phyloP scores from a whole-genome alignment of 148 eudicot genomes.

The Tetragonia tetragonoides region DNA sequence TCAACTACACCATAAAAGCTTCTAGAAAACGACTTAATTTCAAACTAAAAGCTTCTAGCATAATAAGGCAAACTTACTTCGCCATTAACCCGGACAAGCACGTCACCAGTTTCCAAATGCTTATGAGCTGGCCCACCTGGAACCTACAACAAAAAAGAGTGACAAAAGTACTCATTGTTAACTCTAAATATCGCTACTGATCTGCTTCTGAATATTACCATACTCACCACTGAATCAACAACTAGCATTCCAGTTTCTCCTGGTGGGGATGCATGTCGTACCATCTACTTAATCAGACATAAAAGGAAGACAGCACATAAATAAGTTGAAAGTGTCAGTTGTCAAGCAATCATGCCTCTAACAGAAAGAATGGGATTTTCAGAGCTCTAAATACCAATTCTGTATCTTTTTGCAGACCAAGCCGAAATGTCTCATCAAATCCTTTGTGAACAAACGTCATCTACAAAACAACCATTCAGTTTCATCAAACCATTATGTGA shows the following conservation, averaged over 20 bases:
- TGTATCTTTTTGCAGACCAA: slow-evolving; percentile 79
- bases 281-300: slow-evolving; percentile 56
- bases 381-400: slow-evolving; percentile 59
- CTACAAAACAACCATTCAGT: slow-evolving; percentile 37
- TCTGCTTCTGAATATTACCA: slow-evolving; percentile 14
- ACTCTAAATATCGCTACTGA: slow-evolving; percentile 3
- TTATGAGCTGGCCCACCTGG: slow-evolving; percentile 94
- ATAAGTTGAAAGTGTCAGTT: slow-evolving; percentile 5
- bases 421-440: slow-evolving; percentile 94
- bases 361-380: background rate
- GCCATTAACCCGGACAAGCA: slow-evolving; percentile 80
- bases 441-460: slow-evolving; percentile 94
- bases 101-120: slow-evolving; percentile 94
- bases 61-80: slow-evolving; percentile 43
- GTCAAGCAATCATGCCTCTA: background rate
- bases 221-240: slow-evolving; percentile 92
- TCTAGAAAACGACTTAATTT: background rate
- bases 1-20: background rate
- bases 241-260: slow-evolving; percentile 98
- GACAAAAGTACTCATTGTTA: background rate
- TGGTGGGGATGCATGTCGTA: slow-evolving; percentile 74
- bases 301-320: slow-evolving; percentile 12
- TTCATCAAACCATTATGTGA: slow-evolving; percentile 6
- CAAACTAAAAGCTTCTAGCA: background rate
- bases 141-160: slow-evolving; percentile 50